Evolutionary conservation across 352 stramenopile species (phyloP).

Genomic region (Globisporangium ultimum): DNA sequence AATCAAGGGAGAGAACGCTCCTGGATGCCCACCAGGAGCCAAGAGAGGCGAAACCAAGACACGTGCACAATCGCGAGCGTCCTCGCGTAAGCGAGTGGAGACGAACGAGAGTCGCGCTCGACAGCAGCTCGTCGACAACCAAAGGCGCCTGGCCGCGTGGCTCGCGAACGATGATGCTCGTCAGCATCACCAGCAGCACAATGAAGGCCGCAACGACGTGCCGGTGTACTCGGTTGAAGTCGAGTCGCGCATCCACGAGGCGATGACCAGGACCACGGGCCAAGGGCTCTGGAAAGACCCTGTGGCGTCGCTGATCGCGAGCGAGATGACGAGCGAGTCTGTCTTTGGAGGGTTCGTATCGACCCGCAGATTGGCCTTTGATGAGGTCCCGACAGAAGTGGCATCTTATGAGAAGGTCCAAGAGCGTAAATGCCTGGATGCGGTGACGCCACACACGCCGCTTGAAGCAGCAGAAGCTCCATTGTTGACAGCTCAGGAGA

Average conservation of each 20-base stretch:
- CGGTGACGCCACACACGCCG: too few relatives aligned
- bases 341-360: constrained; percentile 42
- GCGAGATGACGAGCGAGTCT: constrained; percentile 52
- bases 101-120: constrained; percentile 6
- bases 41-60: neutral
- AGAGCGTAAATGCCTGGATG: neutral
- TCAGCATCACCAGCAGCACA: constrained; percentile 8
- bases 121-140: constrained; percentile 10
- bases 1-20: too few relatives aligned
- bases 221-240: constrained; percentile 36
- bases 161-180: constrained; percentile 1
- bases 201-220: neutral
- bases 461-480: too few relatives aligned
- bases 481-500: too few relatives aligned
- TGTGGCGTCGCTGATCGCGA: constrained; percentile 44
- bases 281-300: constrained; percentile 37
- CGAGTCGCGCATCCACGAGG: constrained; percentile 24
- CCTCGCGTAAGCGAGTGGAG: constrained; percentile 1
- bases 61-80: neutral
- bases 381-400: neutral
- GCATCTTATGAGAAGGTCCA: neutral
- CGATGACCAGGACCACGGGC: constrained; percentile 20
- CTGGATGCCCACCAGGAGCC: too few relatives aligned
- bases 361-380: constrained; percentile 32
- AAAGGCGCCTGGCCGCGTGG: constrained; percentile 13